Base-by-base conservation (phyloP, 306 rosid species). In the Quercus aquifolioides region DNA sequence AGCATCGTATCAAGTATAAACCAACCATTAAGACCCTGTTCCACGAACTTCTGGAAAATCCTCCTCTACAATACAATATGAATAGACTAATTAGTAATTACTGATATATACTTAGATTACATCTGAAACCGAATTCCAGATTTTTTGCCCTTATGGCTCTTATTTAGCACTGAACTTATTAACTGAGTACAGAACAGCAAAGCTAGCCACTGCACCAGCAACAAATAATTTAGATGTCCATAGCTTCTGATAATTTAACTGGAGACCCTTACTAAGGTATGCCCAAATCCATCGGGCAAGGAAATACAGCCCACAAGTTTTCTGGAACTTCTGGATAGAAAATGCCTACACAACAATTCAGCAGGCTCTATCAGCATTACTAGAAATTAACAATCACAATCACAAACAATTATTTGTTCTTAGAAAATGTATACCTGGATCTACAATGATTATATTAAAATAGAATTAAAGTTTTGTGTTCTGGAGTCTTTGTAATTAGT, bases 291-390 rank as follows among this genome's bases (percentile, higher is more conserved):
- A 94, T 56, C 89, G 88, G 54, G 74, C 79, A 33, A 86, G 74
- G 87, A 94, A 91, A 56, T n/a, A 89, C 83, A 90, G 86, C 60
- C 83, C 82, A 55, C 94, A 90, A 18, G 90, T 85, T 79, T 71
- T 84, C 70, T 69, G 85, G 86, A 91, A 91, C 88, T 81, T 90
- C 87, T 80, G 87, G 78, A 90, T 80, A 0, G 87, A 87, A 83
- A 94, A 91, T 12, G 83, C 92, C 98, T 89, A 85, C 74, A 78
- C 2, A 90, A 17, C 59, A 83, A 78, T 63, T 73, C 81, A 84
- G 76, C 49, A 76, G 81, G 69, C 75, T 80, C 82, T 13, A 65
- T 83, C 74, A 83, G 78, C 69, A 71, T 84, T 46, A 25, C 33
- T 21, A 71, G 26, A 71, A 55, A 81, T 43, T 62, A 71, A 60